Percentiles rank a stretch among this genome's conserved stretches.
Evolutionary conservation across 1,284 basidiomycete species (phyloP).

Genomic region (Malassezia caprae): DNA sequence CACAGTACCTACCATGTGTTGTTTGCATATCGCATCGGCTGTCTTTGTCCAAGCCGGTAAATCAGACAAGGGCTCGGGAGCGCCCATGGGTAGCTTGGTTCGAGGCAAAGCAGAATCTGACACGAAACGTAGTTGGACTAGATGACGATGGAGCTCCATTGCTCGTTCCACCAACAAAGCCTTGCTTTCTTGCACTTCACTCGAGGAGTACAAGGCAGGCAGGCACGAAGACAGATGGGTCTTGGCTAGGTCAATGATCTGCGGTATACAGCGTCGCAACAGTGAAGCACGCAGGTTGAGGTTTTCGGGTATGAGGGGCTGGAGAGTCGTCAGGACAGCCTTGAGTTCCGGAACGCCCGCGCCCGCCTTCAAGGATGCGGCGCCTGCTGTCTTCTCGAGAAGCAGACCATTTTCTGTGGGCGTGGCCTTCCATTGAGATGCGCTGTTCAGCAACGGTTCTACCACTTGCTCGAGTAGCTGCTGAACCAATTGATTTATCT

Average conservation of each 20-base stretch:
- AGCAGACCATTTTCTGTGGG: neutral
- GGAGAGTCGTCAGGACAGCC: neutral
- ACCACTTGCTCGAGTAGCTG: neutral
- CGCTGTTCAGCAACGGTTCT: neutral
- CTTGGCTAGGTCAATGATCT: neutral
- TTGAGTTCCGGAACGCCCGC: neutral
- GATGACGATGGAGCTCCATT: neutral
- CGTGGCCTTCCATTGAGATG: neutral
- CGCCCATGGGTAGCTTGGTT: neutral
- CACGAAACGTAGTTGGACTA: neutral
- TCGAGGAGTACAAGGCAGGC: neutral
- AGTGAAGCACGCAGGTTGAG: neutral
- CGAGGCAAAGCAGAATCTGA: neutral
- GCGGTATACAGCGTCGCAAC: neutral
- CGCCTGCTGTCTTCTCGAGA: neutral
- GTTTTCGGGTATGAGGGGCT: neutral
- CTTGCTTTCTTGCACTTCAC: neutral
- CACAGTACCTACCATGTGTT: constrained; percentile 3
- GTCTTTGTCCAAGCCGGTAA: constrained; percentile 4
- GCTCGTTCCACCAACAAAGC: neutral
- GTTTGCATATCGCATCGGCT: neutral
- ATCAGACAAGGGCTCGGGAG: constrained; percentile 10
- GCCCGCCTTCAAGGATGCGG: neutral
- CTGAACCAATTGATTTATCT: neutral
- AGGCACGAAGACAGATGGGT: neutral